These are phyloP conservation scores for Hanseniaspora mollemarum DNA, from an alignment of 805 yeast genomes.

Conservation along the genomic window DNA sequence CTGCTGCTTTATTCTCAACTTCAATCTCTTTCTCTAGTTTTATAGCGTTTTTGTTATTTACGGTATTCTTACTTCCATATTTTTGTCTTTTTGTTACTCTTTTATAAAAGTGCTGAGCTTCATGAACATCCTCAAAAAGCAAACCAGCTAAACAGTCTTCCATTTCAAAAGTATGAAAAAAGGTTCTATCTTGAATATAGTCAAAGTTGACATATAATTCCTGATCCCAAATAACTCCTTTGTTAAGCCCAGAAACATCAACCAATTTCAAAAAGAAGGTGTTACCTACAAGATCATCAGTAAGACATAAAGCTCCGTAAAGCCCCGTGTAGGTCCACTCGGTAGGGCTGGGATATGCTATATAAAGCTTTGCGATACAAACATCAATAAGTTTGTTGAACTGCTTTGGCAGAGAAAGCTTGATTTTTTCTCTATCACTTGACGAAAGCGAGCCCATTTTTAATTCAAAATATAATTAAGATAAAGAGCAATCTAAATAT, in stretches of 20 bases:
- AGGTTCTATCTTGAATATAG: slow-evolving; percentile 86
- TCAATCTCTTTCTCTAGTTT: slow-evolving; percentile 53
- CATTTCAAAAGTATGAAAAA: slow-evolving; percentile 87
- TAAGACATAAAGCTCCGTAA: slow-evolving; percentile 74
- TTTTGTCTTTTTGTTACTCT: slow-evolving; percentile 64
- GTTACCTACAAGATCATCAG: slow-evolving; percentile 88
- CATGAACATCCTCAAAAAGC: slow-evolving; percentile 76
- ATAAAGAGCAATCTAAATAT: no score
- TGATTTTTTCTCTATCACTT: slow-evolving; percentile 77
- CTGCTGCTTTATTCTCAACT: slow-evolving; percentile 52
- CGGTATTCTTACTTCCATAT: slow-evolving; percentile 77
- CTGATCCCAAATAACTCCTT: slow-evolving; percentile 95
- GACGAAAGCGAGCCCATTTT: slow-evolving; percentile 35
- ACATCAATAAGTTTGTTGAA: slow-evolving; percentile 82
- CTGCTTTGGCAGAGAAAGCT: slow-evolving; percentile 78
- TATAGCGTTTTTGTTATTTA: slow-evolving; percentile 76
- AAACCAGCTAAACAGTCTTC: slow-evolving; percentile 83
- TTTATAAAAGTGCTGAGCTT: slow-evolving; percentile 77
- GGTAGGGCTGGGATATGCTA: slow-evolving; percentile 74
- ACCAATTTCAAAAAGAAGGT: slow-evolving; percentile 83
- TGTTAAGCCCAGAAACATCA: slow-evolving; percentile 57
- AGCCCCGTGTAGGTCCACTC: slow-evolving; percentile 84
- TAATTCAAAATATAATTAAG: no score
- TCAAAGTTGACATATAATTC: slow-evolving; percentile 80
- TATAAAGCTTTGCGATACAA: slow-evolving; percentile 76